phyloP scores from a whole-genome alignment of 2,329 filamentous ascomycete genomes.

The Calonectria honghensis region DNA sequence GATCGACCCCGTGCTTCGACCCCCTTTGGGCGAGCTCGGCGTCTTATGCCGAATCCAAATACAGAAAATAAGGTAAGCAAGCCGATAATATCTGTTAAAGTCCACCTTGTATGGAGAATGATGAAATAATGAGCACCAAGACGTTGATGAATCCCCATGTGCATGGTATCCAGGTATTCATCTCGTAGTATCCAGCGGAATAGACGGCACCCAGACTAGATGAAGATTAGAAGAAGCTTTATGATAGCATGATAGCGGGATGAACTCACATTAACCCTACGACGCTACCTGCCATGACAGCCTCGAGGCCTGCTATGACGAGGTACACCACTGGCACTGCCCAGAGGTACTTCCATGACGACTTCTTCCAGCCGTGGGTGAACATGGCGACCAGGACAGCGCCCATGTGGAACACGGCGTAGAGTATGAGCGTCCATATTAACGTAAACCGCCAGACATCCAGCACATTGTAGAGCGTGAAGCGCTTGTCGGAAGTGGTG shows the following conservation, averaged over 20 bases:
- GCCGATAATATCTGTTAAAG: constrained; percentile 70
- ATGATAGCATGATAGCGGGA: not conserved
- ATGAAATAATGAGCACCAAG: constrained; percentile 87
- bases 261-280: constrained; percentile 84
- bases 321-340: constrained; percentile 82
- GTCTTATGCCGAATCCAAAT: not conserved
- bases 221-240: constrained; percentile 41
- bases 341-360: constrained; percentile 80
- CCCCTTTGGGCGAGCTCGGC: not conserved
- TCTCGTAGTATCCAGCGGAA: constrained; percentile 86
- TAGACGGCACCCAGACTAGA: constrained; percentile 86
- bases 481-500: constrained; percentile 63
- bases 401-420: constrained; percentile 82
- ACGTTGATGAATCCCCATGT: constrained; percentile 92
- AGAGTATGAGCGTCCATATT: constrained; percentile 89
- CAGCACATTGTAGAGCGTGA: constrained; percentile 81
- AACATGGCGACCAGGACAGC: constrained; percentile 83
- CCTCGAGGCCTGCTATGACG: constrained; percentile 84
- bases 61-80: not conserved
- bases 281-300: constrained; percentile 85
- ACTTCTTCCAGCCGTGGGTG: constrained; percentile 78
- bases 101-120: constrained; percentile 94
- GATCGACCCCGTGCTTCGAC: not conserved
- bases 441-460: constrained; percentile 94
- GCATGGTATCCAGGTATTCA: constrained; percentile 96